Evolutionary conservation across 257 asterid genomes (phyloP), one percentile per base, ranked within the genome.

Genomic region (Cynanchum wilfordii): DNA sequence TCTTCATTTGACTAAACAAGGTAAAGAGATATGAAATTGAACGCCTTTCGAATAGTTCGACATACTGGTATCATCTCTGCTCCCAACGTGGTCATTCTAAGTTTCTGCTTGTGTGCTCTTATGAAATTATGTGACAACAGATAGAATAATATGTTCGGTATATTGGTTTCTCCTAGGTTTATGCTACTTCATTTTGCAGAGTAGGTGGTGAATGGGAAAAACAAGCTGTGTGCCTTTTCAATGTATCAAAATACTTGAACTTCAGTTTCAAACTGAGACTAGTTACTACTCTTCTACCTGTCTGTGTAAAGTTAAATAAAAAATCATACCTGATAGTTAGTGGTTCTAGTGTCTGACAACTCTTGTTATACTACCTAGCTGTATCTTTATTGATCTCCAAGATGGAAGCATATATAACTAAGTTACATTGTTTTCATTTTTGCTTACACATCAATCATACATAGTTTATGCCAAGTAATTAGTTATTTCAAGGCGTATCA

Each of bases 21-120:
- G 97, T 94, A 79, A 91, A 89, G 87, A 89, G 93, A 85, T 94
- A 84, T 75, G 99, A 94, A 73, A 89, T 85, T 80, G 90, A 82
- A 82, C 86, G 95, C 72, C 86, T 52, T 76, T 78, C 96, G 69
- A 94, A 94, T 76, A 90, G 75, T 79, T 94, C 99, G 13, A 94
- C 99, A 13, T 94, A 94, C 83, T 94, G 99, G 99, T 94, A 83
- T 42, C 12, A 30, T 40, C 69, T 50, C 66, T 75, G 58, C 72
- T 49, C 58, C 50, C 40, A 50, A 36, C 49, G 15, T 64, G 52
- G 40, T 57, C 45, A 40, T 10, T 24, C 52, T 55, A 51, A 17
- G 17, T 50, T 4, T 76, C 8, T 30, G 0, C 2, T 0, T 50
- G 24, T 9, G 4, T 45, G 20, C 70, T 67, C 22, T 67, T 20